Conservation (phyloP, 1,284 basidiomycete species). For the Ustilago crameri region DNA sequence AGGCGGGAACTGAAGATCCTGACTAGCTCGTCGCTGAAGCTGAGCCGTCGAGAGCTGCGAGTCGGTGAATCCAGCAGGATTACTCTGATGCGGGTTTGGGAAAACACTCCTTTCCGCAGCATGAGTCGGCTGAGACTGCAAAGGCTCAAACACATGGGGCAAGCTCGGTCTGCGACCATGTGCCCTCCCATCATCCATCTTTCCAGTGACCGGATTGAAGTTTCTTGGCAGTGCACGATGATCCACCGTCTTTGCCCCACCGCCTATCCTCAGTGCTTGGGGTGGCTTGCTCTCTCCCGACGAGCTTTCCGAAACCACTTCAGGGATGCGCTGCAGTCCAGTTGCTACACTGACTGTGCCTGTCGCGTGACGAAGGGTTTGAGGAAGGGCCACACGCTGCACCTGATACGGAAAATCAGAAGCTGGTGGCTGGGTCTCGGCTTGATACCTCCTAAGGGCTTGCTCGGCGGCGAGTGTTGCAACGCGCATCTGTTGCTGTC, state of each 20-base stretch:
- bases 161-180: conserved; percentile 26
- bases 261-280: conserved; percentile 10
- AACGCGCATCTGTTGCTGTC: conserved; percentile 23
- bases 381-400: conserved; percentile 11
- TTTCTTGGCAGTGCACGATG: conserved; percentile 35
- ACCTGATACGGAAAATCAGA: conserved; percentile 20
- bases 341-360: conserved; percentile 11
- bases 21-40: conserved; percentile 35
- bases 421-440: conserved; percentile 13
- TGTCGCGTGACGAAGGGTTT: conserved; percentile 5
- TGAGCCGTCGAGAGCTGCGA: conserved; percentile 38
- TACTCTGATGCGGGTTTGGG: conserved; percentile 21
- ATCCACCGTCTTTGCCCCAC: conserved; percentile 20
- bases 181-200: conserved; percentile 8
- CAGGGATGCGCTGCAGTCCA: conserved; percentile 27
- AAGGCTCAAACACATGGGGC: conserved; percentile 32
- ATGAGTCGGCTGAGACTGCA: conserved; percentile 2
- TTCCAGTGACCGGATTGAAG: conserved; percentile 41
- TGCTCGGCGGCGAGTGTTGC: conserved; percentile 24
- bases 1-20: conserved; percentile 19
- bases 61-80: conserved; percentile 5
- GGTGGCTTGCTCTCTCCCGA: conserved; percentile 20
- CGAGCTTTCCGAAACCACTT: conserved; percentile 20
- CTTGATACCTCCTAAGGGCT: conserved; percentile 23
- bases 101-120: conserved; percentile 9